Conservation (phyloP, 2,329 filamentous ascomycete genomes). For the Beauveria sp. region DNA sequence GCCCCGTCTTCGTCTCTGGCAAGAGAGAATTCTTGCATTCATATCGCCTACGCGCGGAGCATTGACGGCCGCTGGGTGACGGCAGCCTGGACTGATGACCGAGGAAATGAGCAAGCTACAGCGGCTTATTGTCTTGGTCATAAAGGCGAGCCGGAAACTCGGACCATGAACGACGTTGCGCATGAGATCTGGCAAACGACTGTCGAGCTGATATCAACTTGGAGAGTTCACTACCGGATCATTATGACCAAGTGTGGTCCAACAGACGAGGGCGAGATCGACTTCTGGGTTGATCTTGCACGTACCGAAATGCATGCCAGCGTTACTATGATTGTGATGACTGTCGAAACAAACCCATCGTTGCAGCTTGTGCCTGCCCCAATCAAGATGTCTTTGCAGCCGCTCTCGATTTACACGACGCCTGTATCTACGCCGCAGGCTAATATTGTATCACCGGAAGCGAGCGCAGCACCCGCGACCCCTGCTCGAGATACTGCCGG, state of each 20-base stretch:
- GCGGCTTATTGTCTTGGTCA: constrained; percentile 65
- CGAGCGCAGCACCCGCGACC: constrained; percentile 43
- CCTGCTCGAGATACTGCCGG: constrained; percentile 33
- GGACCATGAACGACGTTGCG: constrained; percentile 54
- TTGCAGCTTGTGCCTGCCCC: constrained; percentile 54
- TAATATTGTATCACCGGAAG: constrained; percentile 53
- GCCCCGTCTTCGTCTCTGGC: constrained; percentile 66
- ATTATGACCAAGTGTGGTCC: constrained; percentile 64
- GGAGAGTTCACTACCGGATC: constrained; percentile 69
- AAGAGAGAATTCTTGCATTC: constrained; percentile 71
- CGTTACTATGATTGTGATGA: constrained; percentile 51
- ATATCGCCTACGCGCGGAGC: constrained; percentile 71
- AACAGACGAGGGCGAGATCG: constrained; percentile 60
- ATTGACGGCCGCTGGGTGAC: constrained; percentile 71
- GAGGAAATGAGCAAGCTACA: constrained; percentile 64
- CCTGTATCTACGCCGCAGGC: constrained; percentile 62
- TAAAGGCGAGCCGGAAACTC: constrained; percentile 44
- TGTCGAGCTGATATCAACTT: constrained; percentile 59
- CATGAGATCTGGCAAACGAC: constrained; percentile 75
- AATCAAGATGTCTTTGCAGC: constrained; percentile 38
- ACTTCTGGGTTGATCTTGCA: constrained; percentile 48
- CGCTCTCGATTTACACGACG: constrained; percentile 47
- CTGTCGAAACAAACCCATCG: constrained; percentile 57
- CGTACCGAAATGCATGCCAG: constrained; percentile 43
- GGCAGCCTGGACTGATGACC: constrained; percentile 73